Conservation (phyloP, 257 asterid species). For the Mitragyna speciosa region DNA sequence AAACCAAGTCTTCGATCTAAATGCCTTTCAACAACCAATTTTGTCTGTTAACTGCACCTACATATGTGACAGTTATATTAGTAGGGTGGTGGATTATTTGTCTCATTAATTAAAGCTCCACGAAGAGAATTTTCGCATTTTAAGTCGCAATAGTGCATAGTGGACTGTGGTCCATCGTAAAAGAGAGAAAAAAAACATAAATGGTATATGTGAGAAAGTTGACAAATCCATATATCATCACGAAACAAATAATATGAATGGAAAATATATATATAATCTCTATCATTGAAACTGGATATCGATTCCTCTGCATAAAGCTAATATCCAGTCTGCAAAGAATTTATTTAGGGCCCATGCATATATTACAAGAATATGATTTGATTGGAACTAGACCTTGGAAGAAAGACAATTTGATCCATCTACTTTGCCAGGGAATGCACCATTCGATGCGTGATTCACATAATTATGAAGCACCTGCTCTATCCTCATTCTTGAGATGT, state of each 20-base stretch:
- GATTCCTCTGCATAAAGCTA: not conserved
- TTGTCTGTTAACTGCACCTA: not conserved
- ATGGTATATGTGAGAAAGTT: not conserved
- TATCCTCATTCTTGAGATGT: not conserved
- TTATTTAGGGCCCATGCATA: slow-evolving; percentile 43
- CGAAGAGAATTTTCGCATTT: not conserved
- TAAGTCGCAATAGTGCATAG: not conserved
- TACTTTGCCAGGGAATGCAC: slow-evolving; percentile 38
- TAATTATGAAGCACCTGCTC: slow-evolving; percentile 24
- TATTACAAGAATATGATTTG: slow-evolving; percentile 33
- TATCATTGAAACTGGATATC: not conserved
- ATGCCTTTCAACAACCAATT: not conserved
- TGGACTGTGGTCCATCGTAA: not conserved
- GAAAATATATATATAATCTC: not conserved
- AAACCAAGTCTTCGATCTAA: not conserved
- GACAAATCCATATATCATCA: not conserved
- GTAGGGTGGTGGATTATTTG: not conserved
- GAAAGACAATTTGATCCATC: slow-evolving; percentile 16
- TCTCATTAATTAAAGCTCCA: not conserved
- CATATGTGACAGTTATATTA: not conserved
- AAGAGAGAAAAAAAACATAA: not conserved
- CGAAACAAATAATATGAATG: not conserved
- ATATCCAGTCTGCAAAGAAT: slow-evolving; percentile 27
- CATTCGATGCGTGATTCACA: slow-evolving; percentile 44
- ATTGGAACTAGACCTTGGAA: slow-evolving; percentile 44